These are phyloP conservation scores for Lactarius indigo DNA, from an alignment of 768 basidiomycete genomes.

Conservation along the genomic window DNA sequence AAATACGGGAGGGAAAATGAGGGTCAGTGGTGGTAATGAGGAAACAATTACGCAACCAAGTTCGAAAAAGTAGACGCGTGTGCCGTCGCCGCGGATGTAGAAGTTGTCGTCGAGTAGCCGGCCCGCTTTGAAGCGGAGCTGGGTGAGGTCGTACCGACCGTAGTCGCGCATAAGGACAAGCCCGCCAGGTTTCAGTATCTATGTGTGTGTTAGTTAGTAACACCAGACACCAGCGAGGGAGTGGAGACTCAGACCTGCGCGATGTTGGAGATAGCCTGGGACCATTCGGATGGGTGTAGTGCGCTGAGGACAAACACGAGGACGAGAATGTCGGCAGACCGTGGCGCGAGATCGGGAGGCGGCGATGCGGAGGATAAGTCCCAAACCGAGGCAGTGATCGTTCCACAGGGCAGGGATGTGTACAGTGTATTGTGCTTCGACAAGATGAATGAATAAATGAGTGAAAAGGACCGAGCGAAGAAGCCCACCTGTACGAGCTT, in stretches of 20 bases:
- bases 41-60: constrained; percentile 46
- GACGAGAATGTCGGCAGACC: constrained; percentile 82
- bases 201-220: background rate
- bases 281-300: constrained; percentile 92
- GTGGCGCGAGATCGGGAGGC: constrained; percentile 59
- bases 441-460: background rate
- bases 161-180: constrained; percentile 87
- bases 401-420: constrained; percentile 58
- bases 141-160: constrained; percentile 91
- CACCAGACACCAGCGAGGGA: background rate
- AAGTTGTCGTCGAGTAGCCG: constrained; percentile 91
- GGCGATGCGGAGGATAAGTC: constrained; percentile 71
- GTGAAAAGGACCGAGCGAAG: background rate
- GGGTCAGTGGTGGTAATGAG: background rate
- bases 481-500: constrained; percentile 76
- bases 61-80: constrained; percentile 96
- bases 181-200: constrained; percentile 93
- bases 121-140: constrained; percentile 85
- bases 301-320: constrained; percentile 94
- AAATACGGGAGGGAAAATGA: background rate
- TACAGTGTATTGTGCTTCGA: constrained; percentile 71
- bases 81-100: constrained; percentile 96
- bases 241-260: constrained; percentile 49
- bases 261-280: constrained; percentile 73
- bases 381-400: constrained; percentile 82